Evolutionary conservation across 1,139 yeast species (phyloP), one percentile per base, ranked within the genome.

Genomic region (Suhomyces bolitotheri): DNA sequence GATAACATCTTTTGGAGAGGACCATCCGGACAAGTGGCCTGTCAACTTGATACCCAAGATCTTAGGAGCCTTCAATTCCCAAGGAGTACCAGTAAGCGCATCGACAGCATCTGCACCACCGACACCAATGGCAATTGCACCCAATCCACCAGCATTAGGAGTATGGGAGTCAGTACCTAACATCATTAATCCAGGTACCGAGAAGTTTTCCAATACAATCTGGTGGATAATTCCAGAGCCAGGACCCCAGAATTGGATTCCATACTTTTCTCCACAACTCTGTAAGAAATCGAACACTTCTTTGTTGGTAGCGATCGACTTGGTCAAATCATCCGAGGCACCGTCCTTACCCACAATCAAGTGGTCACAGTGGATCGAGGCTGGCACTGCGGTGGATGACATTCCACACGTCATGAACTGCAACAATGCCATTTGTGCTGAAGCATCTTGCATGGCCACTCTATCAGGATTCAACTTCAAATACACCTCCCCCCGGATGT

Each of bases 61-160:
- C 62, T 85, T 85, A 43, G 98, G 98, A 15, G 97, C 97, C 67
- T 90, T 90, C 60, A 92, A 78, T 69, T 92, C 98, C 98, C 98
- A 92, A 31, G 98, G 97, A n/a, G 95, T 83, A 38, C 95, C 96
- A 12, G 97, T 86, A 54, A 92, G 71, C 9, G 94, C 97, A 61
- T 92, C 98, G 32, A 90, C 97, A 12, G 97, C 97, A 66, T 90
- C 97, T 26, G 97, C 97, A 67, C 97, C 97, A 60, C 97, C 97
- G 31, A 89, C 97, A 66, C 97, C 97, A 56, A 90, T 92, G 47
- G 97, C 97, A 46, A 90, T 82, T 41, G 95, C 95, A 57, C 97
- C 97, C 42, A 90, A 72, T 44, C 97, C 97, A 67, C 97, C 97
- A 9, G 97, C 97, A 58, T 90, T 90, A 29, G 97, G 97, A 31